Conservation (phyloP, 2,329 filamentous ascomycete species). For the Botrytis fabae region DNA sequence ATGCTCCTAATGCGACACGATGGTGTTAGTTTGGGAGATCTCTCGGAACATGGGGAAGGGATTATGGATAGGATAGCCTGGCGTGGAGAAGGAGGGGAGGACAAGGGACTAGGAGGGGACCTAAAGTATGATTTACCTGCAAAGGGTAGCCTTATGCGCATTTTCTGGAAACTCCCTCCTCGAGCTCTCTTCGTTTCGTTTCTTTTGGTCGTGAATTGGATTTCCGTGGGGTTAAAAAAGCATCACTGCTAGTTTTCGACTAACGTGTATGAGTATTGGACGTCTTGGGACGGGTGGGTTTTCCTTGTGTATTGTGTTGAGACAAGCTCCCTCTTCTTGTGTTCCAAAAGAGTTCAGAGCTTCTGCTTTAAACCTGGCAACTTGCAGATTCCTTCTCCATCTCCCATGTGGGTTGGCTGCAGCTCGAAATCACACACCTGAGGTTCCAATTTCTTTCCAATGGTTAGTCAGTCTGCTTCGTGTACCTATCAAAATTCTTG, state of each 20-base stretch:
- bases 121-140: slow-evolving; percentile 64
- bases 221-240: not conserved
- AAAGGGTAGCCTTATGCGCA: slow-evolving; percentile 87
- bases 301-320: slow-evolving; percentile 4
- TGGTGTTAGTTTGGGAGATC: slow-evolving; percentile 25
- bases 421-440: slow-evolving; percentile 8
- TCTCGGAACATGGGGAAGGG: not conserved
- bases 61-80: slow-evolving; percentile 1
- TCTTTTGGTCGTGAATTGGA: not conserved
- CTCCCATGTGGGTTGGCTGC: slow-evolving; percentile 15
- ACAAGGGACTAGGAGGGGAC: slow-evolving; percentile 14
- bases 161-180: slow-evolving; percentile 43
- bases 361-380: slow-evolving; percentile 17
- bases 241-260: slow-evolving; percentile 17
- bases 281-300: not conserved
- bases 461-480: not conserved
- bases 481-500: slow-evolving; percentile 10
- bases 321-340: slow-evolving; percentile 12
- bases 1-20: slow-evolving; percentile 55
- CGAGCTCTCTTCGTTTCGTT: not conserved
- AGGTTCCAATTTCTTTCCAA: slow-evolving; percentile 13
- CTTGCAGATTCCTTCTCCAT: slow-evolving; percentile 17
- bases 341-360: slow-evolving; percentile 20
- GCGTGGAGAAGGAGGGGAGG: slow-evolving; percentile 20
- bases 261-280: not conserved